Evolutionary conservation across 169 alveolate genomes (phyloP).

Genomic region (Babesia caballi): DNA sequence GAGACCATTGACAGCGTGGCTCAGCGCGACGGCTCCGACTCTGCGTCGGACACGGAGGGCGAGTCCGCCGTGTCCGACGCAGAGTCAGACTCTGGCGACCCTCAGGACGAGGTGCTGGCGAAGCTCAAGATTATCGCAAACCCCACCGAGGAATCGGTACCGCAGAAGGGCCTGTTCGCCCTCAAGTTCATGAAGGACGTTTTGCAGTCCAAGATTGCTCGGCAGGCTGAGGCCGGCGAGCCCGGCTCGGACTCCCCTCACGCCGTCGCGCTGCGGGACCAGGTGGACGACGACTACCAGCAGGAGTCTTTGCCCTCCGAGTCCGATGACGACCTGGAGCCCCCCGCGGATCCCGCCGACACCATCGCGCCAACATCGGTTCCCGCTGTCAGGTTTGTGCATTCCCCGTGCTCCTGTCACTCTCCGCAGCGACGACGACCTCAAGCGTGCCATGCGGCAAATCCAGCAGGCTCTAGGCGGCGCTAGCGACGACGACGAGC

Average conservation of each 20-base stretch:
- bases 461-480: slow-evolving; percentile 14
- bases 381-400: slow-evolving; percentile 16
- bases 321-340: background rate
- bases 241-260: background rate
- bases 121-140: slow-evolving; percentile 49
- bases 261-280: background rate
- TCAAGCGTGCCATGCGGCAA: slow-evolving; percentile 23
- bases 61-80: background rate
- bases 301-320: slow-evolving; percentile 4
- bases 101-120: slow-evolving; percentile 28
- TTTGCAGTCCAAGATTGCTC: slow-evolving; percentile 11
- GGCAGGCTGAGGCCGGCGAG: background rate
- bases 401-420: background rate
- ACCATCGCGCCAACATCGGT: background rate
- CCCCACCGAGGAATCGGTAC: slow-evolving; percentile 21
- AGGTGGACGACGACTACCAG: slow-evolving; percentile 21
- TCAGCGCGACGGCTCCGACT: slow-evolving; percentile 5
- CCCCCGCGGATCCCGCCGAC: background rate
- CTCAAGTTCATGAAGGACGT: slow-evolving; percentile 47
- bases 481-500: background rate
- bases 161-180: slow-evolving; percentile 49
- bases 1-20: slow-evolving; percentile 16
- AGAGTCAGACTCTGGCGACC: background rate
- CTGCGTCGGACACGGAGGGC: background rate
- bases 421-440: slow-evolving; percentile 15